Percentiles rank a stretch among this genome's conserved stretches.
These are phyloP conservation scores for Trichosanthes truncata DNA, from an alignment of 306 rosid genomes.

Conservation along the genomic window DNA sequence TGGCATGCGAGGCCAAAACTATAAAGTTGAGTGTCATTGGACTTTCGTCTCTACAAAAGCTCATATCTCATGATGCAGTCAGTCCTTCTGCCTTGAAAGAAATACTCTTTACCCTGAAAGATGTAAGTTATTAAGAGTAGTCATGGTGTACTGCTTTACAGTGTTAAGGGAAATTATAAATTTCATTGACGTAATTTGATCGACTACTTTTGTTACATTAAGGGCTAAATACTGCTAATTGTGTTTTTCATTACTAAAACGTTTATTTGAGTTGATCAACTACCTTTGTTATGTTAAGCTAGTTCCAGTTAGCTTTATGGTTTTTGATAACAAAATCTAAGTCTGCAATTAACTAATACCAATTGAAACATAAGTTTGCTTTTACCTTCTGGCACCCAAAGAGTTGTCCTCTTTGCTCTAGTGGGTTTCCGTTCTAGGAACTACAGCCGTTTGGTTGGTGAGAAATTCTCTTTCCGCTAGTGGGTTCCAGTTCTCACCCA, in stretches of 20 bases:
- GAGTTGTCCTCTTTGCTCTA: neutral
- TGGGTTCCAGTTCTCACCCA: neutral
- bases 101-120: slow-evolving; percentile 74
- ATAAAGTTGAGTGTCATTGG: slow-evolving; percentile 86
- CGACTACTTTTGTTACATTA: neutral
- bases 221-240: neutral
- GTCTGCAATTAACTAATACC: neutral
- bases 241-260: neutral
- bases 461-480: neutral
- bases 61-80: slow-evolving; percentile 89
- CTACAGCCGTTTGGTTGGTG: neutral
- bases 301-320: neutral
- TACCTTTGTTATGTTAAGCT: neutral
- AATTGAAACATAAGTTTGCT: neutral
- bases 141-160: neutral
- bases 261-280: neutral
- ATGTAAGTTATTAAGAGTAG: slow-evolving; percentile 43
- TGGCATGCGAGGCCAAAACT: slow-evolving; percentile 85
- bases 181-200: neutral
- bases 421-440: neutral
- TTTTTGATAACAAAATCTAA: neutral
- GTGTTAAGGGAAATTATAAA: neutral
- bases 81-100: slow-evolving; percentile 65
- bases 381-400: neutral
- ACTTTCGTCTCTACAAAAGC: slow-evolving; percentile 87